Evolutionary conservation across 371 early-diverging fungal genomes (phyloP).

Genomic region (Zancudomyces culisetae): DNA sequence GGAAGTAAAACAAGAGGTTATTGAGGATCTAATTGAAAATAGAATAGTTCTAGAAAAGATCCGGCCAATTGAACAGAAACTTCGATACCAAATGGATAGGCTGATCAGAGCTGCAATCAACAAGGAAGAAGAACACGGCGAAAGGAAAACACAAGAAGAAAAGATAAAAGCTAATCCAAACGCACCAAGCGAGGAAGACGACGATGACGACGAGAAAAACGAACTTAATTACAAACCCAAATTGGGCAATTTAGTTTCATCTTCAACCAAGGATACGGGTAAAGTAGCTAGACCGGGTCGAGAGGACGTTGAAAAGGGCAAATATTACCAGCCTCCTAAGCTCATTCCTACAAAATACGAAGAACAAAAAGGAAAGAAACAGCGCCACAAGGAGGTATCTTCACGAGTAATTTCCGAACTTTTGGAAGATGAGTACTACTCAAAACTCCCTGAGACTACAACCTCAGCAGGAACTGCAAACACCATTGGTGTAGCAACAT

Average conservation of each 20-base stretch:
- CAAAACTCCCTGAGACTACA: constrained; percentile 70
- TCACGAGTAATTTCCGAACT: constrained; percentile 80
- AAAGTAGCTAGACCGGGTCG: constrained; percentile 29
- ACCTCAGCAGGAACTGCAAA: constrained; percentile 40
- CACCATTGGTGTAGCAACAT: constrained; percentile 11
- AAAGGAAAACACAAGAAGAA: constrained; percentile 13
- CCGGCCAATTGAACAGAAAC: constrained; percentile 77
- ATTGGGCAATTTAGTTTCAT: background rate
- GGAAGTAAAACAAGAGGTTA: constrained; percentile 39
- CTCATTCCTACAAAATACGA: constrained; percentile 74
- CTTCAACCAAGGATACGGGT: constrained; percentile 6
- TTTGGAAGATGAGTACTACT: constrained; percentile 51
- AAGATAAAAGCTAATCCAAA: constrained; percentile 66
- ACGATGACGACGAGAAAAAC: background rate
- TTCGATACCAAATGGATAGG: constrained; percentile 93
- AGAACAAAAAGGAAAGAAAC: constrained; percentile 29
- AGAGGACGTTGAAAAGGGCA: too few relatives aligned
- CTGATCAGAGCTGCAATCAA: constrained; percentile 50
- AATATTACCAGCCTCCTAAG: constrained; percentile 62
- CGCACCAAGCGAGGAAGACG: constrained; percentile 12
- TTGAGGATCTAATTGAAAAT: constrained; percentile 52
- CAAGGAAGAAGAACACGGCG: background rate
- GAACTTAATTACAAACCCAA: background rate
- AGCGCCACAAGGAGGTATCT: constrained; percentile 45
- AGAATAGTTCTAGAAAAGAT: constrained; percentile 77